Base-by-base conservation (phyloP, 306 rosid genomes). In the Coriaria nepalensis region DNA sequence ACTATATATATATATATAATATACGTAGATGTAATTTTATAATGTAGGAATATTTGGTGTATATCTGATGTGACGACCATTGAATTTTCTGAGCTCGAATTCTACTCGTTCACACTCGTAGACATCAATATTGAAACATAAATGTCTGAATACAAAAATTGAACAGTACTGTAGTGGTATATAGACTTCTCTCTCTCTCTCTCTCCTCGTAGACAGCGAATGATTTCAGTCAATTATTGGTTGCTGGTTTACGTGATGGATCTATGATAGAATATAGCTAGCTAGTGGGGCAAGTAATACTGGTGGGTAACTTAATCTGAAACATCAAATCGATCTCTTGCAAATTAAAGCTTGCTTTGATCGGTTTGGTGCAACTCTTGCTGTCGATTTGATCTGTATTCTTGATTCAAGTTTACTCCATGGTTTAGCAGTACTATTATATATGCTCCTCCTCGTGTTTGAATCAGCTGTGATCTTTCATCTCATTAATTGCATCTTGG, bases 91-190 rank as follows among this genome's bases (percentile, higher is more conserved):
- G 29, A 20, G 29, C 29, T 20, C 3, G 29, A 20, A 20, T 20
- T 20, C 29, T 20, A 20, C 3, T 20, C 29, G 29, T 20, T 20
- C 29, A 20, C 29, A 20, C 29, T 20, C 29, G 29, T 20, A 20
- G 29, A 20, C 1, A 20, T 20, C 29, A 44, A 44, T 9, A 44
- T 9, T 37, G 10, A 13, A n/a, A 41, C 6, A 6, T 42, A 52
- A 56, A 62, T 61, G 39, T 54, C 59, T 67, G 39, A 36, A 39
- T 47, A 42, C 64, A 54, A 45, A 60, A 64, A 68, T 52, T 15
- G 52, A 57, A 60, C 69, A 58, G 5, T 8, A 10, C 52, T 43
- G 33, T 43, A 13, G 52, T 44, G n/a, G 6, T 32, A 55, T 53
- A 60, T 40, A 53, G 9, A 2, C 2, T n/a, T 36, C 10, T 8